Evolutionary conservation across 352 stramenopile species (phyloP).

Genomic region (Phytophthora europaea): DNA sequence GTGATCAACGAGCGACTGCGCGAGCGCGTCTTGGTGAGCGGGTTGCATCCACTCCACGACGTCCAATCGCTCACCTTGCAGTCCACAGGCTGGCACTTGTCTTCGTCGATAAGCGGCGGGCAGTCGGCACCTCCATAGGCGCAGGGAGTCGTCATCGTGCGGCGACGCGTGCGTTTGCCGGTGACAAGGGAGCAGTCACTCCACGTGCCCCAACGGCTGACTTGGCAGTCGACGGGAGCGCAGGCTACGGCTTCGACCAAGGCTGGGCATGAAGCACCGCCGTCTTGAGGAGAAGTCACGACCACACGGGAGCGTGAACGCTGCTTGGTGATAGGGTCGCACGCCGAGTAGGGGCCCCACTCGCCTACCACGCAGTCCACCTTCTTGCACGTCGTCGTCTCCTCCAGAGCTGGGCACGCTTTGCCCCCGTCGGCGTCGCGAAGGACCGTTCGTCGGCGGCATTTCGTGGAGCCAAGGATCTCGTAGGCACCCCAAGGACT

Average conservation of each 20-base stretch:
- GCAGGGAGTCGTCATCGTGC: constrained; percentile 35
- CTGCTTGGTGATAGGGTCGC: constrained; percentile 46
- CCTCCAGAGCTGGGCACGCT: constrained; percentile 51
- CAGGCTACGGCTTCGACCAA: constrained; percentile 50
- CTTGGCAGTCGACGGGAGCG: constrained; percentile 53
- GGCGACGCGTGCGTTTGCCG: constrained; percentile 51
- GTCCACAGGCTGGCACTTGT: constrained; percentile 53
- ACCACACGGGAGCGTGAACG: constrained; percentile 59
- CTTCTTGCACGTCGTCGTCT: constrained; percentile 50
- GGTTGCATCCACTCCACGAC: constrained; percentile 49
- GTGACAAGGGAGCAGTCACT: constrained; percentile 48
- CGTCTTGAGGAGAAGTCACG: constrained; percentile 52
- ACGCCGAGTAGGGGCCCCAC: constrained; percentile 59
- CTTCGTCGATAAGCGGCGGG: constrained; percentile 45
- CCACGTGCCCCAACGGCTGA: constrained; percentile 62
- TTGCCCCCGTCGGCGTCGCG: constrained; percentile 50
- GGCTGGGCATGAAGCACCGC: constrained; percentile 50
- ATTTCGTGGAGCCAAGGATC: constrained; percentile 54
- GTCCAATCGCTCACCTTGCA: constrained; percentile 60
- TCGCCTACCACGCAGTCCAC: constrained; percentile 58
- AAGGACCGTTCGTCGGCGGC: constrained; percentile 49
- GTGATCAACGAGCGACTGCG: constrained; percentile 49
- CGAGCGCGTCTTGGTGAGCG: constrained; percentile 42
- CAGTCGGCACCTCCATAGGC: constrained; percentile 54
- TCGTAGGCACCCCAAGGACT: constrained; percentile 58